These are phyloP conservation scores for Thalia dealbata DNA, from an alignment of 176 grass and related monocot species.

Conservation along the genomic window DNA sequence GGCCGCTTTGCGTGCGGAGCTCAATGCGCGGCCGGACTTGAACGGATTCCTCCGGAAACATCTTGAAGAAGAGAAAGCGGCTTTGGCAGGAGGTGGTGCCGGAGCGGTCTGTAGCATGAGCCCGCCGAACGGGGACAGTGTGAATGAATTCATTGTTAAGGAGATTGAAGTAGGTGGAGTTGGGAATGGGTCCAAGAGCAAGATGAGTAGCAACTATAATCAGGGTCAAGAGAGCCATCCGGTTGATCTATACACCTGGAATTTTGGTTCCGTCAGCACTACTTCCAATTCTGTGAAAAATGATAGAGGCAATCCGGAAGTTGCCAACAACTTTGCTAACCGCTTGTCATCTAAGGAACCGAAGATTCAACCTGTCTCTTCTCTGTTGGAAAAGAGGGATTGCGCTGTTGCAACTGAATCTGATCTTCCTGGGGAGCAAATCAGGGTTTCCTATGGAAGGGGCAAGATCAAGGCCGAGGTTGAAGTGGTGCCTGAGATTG, in stretches of 20 bases:
- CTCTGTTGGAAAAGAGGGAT: slow-evolving; percentile 6
- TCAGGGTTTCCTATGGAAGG: not conserved
- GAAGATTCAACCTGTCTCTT: slow-evolving; percentile 1
- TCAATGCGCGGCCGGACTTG: slow-evolving; percentile 33
- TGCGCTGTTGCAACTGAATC: slow-evolving; percentile 5
- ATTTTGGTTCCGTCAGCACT: slow-evolving; percentile 3
- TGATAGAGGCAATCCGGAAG: not conserved
- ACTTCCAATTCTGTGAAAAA: slow-evolving; percentile 2
- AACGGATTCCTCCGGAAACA: slow-evolving; percentile 22
- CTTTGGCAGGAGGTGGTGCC: not conserved
- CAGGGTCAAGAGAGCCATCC: not conserved
- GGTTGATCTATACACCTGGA: slow-evolving; percentile 5
- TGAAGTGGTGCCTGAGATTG: slow-evolving; percentile 7
- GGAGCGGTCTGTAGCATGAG: not conserved
- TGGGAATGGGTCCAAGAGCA: slow-evolving; percentile 9
- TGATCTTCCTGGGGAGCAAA: not conserved
- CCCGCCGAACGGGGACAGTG: not conserved
- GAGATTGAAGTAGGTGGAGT: slow-evolving; percentile 17
- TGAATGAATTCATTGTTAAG: slow-evolving; percentile 21
- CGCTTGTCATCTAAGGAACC: slow-evolving; percentile 5
- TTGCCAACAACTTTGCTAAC: not conserved
- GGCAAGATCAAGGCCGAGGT: slow-evolving; percentile 12
- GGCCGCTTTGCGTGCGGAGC: slow-evolving; percentile 72
- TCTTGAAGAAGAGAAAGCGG: slow-evolving; percentile 5
- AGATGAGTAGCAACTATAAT: slow-evolving; percentile 4